Evolutionary conservation across 495 filamentous ascomycete genomes (phyloP), one percentile per base, ranked within the genome.

Genomic region (Talaromyces proteolyticus): DNA sequence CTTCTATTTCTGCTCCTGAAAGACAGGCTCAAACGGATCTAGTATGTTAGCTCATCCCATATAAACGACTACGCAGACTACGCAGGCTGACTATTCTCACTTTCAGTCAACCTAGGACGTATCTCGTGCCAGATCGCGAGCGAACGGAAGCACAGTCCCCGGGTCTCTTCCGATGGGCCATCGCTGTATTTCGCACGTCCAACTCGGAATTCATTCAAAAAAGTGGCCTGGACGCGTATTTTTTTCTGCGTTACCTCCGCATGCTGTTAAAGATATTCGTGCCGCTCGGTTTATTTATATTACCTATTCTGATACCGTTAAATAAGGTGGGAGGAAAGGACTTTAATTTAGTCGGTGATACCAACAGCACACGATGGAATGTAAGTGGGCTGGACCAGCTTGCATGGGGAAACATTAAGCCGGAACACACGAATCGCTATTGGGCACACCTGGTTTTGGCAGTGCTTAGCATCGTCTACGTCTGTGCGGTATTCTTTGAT

Each of bases 151-250:
- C 85, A 6, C 88, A 89, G 10, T 85, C 87, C 4, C 64, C 75
- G 44, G 89, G 81, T 17, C 72, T 86, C n/a, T 83, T 82, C 57
- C 75, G 71, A 51, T 86, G 91, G 78, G 63, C 91, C 36, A 65
- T 66, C 20, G 76, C 84, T 21, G 77, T 95, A 26, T 88, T 93
- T 67, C 81, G 76, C 59, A 89, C 89, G 48, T 77, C 80, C 42
- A 85, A 90, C 65, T 75, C 86, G n/a, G 89, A 95, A 54, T 86
- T 96, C 61, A 93, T 96, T 52, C 84, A 88, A 36, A 96, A 95
- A 67, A 95, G 89, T 64, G 93, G 93, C 5, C 78, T 98, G 36
- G 93, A 98, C 67, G 92, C 94, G 58, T 98, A 96, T 72, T 95
- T 98, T 67, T 98, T 97, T 69, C 76, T 98, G 1, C 88, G 94